Percentiles rank a stretch among this genome's conserved stretches.
phyloP scores from a whole-genome alignment of 257 asterid genomes.

The Paulownia fortunei region DNA sequence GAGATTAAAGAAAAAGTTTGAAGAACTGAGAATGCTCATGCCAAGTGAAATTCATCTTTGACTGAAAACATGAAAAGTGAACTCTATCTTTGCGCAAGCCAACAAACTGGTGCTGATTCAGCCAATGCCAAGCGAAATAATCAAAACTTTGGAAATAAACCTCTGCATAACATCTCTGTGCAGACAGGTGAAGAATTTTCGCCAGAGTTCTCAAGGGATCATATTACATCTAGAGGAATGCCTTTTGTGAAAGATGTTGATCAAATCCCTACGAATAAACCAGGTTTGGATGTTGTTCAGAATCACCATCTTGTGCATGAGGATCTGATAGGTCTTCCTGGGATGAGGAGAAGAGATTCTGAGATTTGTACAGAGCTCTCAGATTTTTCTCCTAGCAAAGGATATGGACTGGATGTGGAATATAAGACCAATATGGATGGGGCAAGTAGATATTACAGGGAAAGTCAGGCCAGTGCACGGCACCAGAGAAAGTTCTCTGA shows the following conservation, averaged over 20 bases:
- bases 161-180: slow-evolving; percentile 45
- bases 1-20: not conserved
- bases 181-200: slow-evolving; percentile 74
- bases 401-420: slow-evolving; percentile 31
- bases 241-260: slow-evolving; percentile 24
- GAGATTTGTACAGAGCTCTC: slow-evolving; percentile 27
- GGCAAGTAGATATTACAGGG: slow-evolving; percentile 15
- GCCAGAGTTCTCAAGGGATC: slow-evolving; percentile 56
- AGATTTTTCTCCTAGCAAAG: slow-evolving; percentile 36
- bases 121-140: slow-evolving; percentile 1
- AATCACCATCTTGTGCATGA: slow-evolving; percentile 31
- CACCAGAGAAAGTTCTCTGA: not conserved
- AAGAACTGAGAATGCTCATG: slow-evolving; percentile 19
- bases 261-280: slow-evolving; percentile 18
- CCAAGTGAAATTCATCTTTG: slow-evolving; percentile 14
- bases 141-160: slow-evolving; percentile 26
- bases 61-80: slow-evolving; percentile 50
- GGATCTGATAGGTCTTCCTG: not conserved
- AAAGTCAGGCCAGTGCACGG: not conserved
- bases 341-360: slow-evolving; percentile 28
- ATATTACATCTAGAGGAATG: slow-evolving; percentile 40
- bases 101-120: slow-evolving; percentile 12
- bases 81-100: slow-evolving; percentile 36
- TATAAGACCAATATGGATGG: slow-evolving; percentile 24
- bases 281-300: slow-evolving; percentile 24